Percentiles rank a stretch among this genome's conserved stretches.
phyloP scores from a whole-genome alignment of 306 rosid genomes.

The Dryas drummondii region DNA sequence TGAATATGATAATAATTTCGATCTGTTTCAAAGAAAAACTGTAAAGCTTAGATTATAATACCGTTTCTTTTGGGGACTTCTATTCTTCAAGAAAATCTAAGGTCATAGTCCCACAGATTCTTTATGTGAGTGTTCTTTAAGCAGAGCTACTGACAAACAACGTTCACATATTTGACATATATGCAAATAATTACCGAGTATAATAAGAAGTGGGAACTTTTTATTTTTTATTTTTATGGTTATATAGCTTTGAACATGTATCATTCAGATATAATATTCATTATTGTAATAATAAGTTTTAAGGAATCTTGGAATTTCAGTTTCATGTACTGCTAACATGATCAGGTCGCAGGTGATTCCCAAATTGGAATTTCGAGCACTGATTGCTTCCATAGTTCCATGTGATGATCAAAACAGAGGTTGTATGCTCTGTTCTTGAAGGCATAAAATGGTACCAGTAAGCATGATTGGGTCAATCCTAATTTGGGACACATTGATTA shows the following conservation, averaged over 20 bases:
- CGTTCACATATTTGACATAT: background rate
- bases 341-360: background rate
- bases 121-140: conserved; percentile 52
- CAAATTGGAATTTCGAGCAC: background rate
- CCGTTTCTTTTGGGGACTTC: conserved; percentile 14
- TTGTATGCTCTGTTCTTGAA: conserved; percentile 1
- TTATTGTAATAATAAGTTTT: conserved; percentile 13
- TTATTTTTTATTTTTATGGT: too few relatives aligned
- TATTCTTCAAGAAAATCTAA: conserved; percentile 32
- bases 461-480: conserved; percentile 58
- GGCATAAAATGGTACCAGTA: background rate
- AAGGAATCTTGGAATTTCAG: conserved; percentile 35
- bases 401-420: background rate
- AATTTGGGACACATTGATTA: conserved; percentile 37
- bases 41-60: background rate
- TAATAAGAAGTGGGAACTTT: background rate
- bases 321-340: conserved; percentile 7
- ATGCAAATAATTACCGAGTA: background rate
- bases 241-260: background rate
- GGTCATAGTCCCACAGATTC: conserved; percentile 40
- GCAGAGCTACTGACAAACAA: conserved; percentile 26
- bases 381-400: background rate
- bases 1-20: conserved; percentile 24
- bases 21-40: background rate
- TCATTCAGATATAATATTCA: background rate